Percentiles rank a stretch among this genome's conserved stretches.
phyloP scores from a whole-genome alignment of 2,329 filamentous ascomycete species.

The Alternaria brassicicola region DNA sequence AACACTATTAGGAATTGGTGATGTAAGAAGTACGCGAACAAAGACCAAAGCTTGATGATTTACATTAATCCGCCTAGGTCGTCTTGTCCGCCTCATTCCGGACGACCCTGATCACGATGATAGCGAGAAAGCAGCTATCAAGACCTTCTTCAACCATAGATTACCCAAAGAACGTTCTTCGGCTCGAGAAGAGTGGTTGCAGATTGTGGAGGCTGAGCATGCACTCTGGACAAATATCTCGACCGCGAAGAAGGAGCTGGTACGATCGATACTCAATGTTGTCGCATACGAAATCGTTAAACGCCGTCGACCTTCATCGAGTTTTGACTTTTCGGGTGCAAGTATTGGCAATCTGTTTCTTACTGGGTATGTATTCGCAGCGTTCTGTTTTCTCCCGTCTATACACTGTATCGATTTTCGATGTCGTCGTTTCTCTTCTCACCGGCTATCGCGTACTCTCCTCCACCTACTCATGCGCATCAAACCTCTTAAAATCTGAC shows the following conservation, averaged over 20 bases:
- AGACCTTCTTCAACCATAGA: constrained; percentile 84
- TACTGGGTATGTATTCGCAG: constrained; percentile 52
- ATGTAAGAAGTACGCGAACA: constrained; percentile 70
- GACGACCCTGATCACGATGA: constrained; percentile 59
- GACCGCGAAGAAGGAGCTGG: constrained; percentile 58
- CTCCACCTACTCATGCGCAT: background rate
- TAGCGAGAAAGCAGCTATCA: constrained; percentile 71
- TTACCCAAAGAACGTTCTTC: constrained; percentile 65
- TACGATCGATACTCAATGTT: constrained; percentile 57
- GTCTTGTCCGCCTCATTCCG: constrained; percentile 89
- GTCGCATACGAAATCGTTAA: constrained; percentile 59
- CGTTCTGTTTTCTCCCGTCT: background rate
- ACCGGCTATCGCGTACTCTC: background rate
- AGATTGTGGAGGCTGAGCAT: constrained; percentile 84
- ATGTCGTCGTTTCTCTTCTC: background rate
- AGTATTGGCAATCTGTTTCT: constrained; percentile 60
- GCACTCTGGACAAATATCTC: constrained; percentile 69
- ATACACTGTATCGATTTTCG: background rate
- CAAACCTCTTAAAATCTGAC: constrained; percentile 9
- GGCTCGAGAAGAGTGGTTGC: constrained; percentile 82
- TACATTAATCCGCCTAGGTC: constrained; percentile 60
- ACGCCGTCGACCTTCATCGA: constrained; percentile 52
- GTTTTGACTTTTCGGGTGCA: constrained; percentile 58
- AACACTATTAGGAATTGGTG: constrained; percentile 63
- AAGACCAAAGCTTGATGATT: background rate